These are phyloP conservation scores for Chrysoporthe deuterocubensis DNA, from an alignment of 2,329 filamentous ascomycete species.

Conservation along the genomic window DNA sequence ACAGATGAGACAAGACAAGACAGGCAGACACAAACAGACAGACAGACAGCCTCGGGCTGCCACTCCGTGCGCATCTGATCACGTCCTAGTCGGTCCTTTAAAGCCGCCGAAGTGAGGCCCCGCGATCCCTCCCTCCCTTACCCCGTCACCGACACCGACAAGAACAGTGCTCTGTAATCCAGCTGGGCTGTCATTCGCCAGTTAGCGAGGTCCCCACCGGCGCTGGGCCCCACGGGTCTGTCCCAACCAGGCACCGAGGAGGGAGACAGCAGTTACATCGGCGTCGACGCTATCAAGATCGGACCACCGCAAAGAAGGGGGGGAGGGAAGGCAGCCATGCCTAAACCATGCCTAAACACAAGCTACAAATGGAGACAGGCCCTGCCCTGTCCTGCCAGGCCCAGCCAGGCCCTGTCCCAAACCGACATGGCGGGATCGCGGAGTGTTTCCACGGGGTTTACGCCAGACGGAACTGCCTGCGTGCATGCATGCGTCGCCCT, in stretches of 20 bases:
- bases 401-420: background rate
- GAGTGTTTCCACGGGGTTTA: background rate
- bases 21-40: background rate
- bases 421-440: background rate
- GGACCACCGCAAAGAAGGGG: background rate
- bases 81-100: background rate
- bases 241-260: conserved; percentile 2
- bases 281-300: background rate
- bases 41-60: background rate
- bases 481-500: too few relatives aligned
- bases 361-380: background rate
- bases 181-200: conserved; percentile 9
- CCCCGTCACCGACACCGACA: conserved; percentile 3
- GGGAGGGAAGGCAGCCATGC: background rate
- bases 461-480: background rate
- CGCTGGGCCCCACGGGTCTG: background rate
- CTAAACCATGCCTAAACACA: background rate
- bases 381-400: too few relatives aligned
- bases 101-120: conserved; percentile 4
- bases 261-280: background rate
- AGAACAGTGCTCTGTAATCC: background rate
- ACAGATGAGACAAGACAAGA: background rate
- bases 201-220: conserved; percentile 8
- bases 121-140: background rate
- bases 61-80: background rate